These are phyloP conservation scores for Physcia stellaris DNA, from an alignment of 495 filamentous ascomycete genomes.

Conservation along the genomic window DNA sequence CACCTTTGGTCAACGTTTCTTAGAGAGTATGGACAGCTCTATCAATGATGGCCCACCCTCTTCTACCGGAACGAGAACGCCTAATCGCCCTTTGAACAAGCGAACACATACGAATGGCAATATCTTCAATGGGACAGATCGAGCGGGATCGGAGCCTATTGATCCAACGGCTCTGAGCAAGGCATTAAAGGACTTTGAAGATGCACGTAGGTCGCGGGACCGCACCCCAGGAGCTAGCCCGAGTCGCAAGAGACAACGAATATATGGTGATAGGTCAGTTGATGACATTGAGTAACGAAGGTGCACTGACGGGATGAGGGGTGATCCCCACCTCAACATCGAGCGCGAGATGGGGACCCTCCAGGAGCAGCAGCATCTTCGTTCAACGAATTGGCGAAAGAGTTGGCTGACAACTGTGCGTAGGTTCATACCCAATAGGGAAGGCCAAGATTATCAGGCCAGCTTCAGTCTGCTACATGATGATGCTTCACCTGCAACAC, in stretches of 20 bases:
- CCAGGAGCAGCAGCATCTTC: too few relatives aligned
- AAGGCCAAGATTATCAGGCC: constrained; percentile 83
- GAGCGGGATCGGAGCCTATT: constrained; percentile 38
- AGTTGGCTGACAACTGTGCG: constrained; percentile 1
- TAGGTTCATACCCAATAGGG: constrained; percentile 91
- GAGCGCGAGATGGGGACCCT: too few relatives aligned
- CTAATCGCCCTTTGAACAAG: constrained; percentile 26
- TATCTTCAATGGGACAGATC: constrained; percentile 11
- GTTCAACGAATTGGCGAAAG: too few relatives aligned
- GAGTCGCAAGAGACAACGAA: constrained; percentile 71
- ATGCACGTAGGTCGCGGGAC: constrained; percentile 47
- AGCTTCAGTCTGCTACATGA: constrained; percentile 85
- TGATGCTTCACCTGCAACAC: constrained; percentile 81
- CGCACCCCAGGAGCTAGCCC: constrained; percentile 64
- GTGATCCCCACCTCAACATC: too few relatives aligned
- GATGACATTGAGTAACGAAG: too few relatives aligned
- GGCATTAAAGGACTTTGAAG: constrained; percentile 49
- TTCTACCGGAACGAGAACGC: constrained; percentile 30
- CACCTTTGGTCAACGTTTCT: too few relatives aligned
- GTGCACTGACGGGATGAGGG: too few relatives aligned
- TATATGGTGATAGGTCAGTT: constrained; percentile 68
- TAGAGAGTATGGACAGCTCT: too few relatives aligned
- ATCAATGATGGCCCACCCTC: too few relatives aligned
- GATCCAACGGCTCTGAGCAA: constrained; percentile 48
- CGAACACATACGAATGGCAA: constrained; percentile 19